These are phyloP conservation scores for Diplodia scrobiculata DNA, from an alignment of 2,329 filamentous ascomycete genomes.

Conservation along the genomic window DNA sequence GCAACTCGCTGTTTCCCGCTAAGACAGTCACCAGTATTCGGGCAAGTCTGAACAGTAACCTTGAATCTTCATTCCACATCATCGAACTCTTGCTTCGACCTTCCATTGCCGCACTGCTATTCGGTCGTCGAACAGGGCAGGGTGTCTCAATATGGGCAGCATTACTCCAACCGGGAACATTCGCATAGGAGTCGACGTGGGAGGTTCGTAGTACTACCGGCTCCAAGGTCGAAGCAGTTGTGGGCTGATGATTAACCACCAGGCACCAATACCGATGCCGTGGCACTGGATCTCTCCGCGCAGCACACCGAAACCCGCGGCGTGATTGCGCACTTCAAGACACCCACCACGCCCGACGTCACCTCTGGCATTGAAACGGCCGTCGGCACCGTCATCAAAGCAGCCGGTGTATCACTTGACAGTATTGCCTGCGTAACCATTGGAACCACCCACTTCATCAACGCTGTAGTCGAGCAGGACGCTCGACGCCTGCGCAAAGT, in stretches of 20 bases:
- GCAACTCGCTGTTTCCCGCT: not conserved
- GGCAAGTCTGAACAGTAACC: not conserved
- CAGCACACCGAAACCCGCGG: constrained; percentile 35
- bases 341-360: constrained; percentile 43
- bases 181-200: constrained; percentile 51
- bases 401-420: constrained; percentile 37
- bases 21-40: not conserved
- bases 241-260: not conserved
- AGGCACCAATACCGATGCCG: constrained; percentile 43
- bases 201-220: constrained; percentile 35
- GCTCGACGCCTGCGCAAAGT: constrained; percentile 41
- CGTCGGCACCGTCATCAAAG: constrained; percentile 43
- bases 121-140: not conserved
- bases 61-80: not conserved
- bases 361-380: constrained; percentile 44
- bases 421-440: constrained; percentile 52
- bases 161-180: constrained; percentile 33
- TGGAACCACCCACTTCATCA: constrained; percentile 53
- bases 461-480: constrained; percentile 40
- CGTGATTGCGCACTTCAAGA: constrained; percentile 40
- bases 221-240: not conserved
- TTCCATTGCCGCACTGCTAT: not conserved
- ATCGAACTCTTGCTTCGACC: not conserved
- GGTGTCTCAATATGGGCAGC: constrained; percentile 14
- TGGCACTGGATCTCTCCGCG: constrained; percentile 38